Evolutionary conservation across 2,329 filamentous ascomycete genomes (phyloP), one percentile per base, ranked within the genome.

Genomic region (Sporothrix curviconia): DNA sequence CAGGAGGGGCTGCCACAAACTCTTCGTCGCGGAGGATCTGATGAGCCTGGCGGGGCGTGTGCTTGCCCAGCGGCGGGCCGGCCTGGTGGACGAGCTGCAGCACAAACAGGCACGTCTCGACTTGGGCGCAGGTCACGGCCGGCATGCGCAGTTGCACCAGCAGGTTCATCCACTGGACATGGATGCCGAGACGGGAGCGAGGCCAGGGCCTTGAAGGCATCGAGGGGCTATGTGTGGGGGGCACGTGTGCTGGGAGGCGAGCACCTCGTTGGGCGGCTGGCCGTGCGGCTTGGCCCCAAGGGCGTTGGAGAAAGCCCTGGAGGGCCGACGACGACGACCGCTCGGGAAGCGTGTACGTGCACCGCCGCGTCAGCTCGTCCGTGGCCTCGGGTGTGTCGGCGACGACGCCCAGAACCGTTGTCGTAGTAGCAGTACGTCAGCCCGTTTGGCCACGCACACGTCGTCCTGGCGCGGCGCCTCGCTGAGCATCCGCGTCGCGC

Each of bases 151-250:
- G 66, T 62, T 84, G 76, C 1, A 71, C 64, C 0, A 82, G 64
- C 3, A 86, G 76, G 55, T 84, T 85, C 8, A 71, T 63, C 78
- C 81, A 86, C 52, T 82, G 78, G 8, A 83, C 66, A 1, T 66
- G 64, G 17, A 71, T 58, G 0, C 81, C 81, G 1, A 77, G 64
- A n/a, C 0, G 77, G 73, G 3, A 86, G 61, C 0, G 74, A 64
- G 0, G 72, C 71, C n/a, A 85, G 74, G 0, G 75, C 70, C 52
- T 79, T 78, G 64, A 76, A 85, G 55, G 87, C 81, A 0, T 77
- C 74, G 0, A 82, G 58, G 0, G 76, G 71, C 56, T n/a, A 87
- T 69, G 22, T 74, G 63, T 0, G 57, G 11, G 0, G 83, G 80
- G 50, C 81, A 84, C 0, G 66, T 52, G 0, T 62, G 67, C 57